These are phyloP conservation scores for Apiotrichum laibachii DNA, from an alignment of 1,284 basidiomycete species.

Conservation along the genomic window DNA sequence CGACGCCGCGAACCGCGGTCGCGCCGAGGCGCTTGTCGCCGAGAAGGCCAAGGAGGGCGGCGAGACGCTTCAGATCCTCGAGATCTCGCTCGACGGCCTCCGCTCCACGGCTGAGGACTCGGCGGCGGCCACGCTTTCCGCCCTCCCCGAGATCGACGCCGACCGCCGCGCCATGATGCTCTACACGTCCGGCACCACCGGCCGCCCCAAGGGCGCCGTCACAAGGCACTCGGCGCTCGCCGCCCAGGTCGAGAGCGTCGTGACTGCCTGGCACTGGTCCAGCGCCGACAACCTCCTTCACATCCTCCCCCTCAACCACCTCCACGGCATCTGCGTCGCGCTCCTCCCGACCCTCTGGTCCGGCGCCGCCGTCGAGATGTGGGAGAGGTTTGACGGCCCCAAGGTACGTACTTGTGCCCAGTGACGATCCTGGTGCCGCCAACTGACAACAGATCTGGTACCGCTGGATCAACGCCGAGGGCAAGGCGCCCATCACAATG, in stretches of 20 bases:
- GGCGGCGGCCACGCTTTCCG: slow-evolving; percentile 1
- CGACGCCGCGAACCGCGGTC: slow-evolving; percentile 25
- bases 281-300: slow-evolving; percentile 32
- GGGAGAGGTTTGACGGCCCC: slow-evolving; percentile 40
- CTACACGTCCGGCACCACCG: slow-evolving; percentile 46
- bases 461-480: slow-evolving; percentile 35
- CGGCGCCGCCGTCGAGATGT: slow-evolving; percentile 45
- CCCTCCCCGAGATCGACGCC: slow-evolving; percentile 21
- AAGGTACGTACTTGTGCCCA: slow-evolving; percentile 33
- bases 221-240: slow-evolving; percentile 42
- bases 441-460: slow-evolving; percentile 28
- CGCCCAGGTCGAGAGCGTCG: slow-evolving; percentile 37
- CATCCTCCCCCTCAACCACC: slow-evolving; percentile 43
- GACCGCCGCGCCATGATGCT: slow-evolving; percentile 44
- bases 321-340: slow-evolving; percentile 46
- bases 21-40: slow-evolving; percentile 32
- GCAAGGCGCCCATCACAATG: slow-evolving; percentile 30
- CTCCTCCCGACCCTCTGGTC: slow-evolving; percentile 44
- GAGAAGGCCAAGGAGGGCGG: slow-evolving; percentile 16
- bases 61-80: slow-evolving; percentile 5
- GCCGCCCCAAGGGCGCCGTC: slow-evolving; percentile 45
- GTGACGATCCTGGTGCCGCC: too few relatives aligned
- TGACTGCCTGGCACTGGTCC: slow-evolving; percentile 40
- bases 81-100: slow-evolving; percentile 14
- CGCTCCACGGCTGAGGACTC: background rate